Evolutionary conservation across 2,329 filamentous ascomycete species (phyloP).

Genomic region (Xylaria sp.): DNA sequence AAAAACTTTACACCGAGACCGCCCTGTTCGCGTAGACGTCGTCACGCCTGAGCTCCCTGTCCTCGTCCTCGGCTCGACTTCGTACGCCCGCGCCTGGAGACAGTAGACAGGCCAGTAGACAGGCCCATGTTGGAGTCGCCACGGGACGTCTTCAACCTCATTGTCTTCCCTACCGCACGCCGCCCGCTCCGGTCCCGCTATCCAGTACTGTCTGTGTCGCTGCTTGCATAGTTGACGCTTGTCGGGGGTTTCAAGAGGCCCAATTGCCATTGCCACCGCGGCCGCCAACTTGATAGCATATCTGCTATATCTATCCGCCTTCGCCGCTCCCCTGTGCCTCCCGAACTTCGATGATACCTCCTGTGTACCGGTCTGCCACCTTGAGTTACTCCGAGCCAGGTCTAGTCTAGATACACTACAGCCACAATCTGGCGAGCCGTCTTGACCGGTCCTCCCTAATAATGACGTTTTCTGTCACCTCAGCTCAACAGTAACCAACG

Average conservation of each 20-base stretch:
- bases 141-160: slow-evolving; percentile 8
- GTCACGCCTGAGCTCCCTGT: neutral
- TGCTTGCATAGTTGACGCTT: slow-evolving; percentile 1
- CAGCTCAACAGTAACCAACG: slow-evolving; percentile 29
- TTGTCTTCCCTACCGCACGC: slow-evolving; percentile 3
- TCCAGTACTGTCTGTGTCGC: slow-evolving; percentile 11
- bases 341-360: slow-evolving; percentile 27
- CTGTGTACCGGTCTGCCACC: slow-evolving; percentile 29
- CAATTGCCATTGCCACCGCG: slow-evolving; percentile 13
- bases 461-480: slow-evolving; percentile 31
- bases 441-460: slow-evolving; percentile 20
- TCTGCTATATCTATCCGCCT: neutral
- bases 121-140: slow-evolving; percentile 3
- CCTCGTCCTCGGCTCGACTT: slow-evolving; percentile 13
- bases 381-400: slow-evolving; percentile 25
- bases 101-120: neutral
- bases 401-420: slow-evolving; percentile 23
- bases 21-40: slow-evolving; percentile 13
- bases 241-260: slow-evolving; percentile 11
- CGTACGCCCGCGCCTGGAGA: neutral
- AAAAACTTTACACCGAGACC: slow-evolving; percentile 17
- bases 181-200: slow-evolving; percentile 20
- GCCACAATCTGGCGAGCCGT: slow-evolving; percentile 13
- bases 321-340: slow-evolving; percentile 25
- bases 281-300: slow-evolving; percentile 9